Evolutionary conservation across 352 stramenopile genomes (phyloP).

Genomic region (Peronosclerospora sorghi): DNA sequence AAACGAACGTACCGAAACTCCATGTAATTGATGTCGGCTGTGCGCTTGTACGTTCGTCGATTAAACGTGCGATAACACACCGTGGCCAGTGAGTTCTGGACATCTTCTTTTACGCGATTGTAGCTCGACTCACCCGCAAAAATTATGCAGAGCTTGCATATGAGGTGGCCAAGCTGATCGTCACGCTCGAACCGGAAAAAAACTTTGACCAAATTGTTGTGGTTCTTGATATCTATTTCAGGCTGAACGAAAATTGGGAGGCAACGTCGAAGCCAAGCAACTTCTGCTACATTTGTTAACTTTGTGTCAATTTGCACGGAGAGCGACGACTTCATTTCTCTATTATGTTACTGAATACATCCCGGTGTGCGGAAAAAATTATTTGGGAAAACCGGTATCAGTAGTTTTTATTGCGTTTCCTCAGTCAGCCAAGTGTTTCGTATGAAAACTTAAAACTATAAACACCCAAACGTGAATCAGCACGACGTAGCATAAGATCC

Average conservation of each 20-base stretch:
- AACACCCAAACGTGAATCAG: constrained; percentile 83
- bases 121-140: constrained; percentile 78
- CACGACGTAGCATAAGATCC: constrained; percentile 61
- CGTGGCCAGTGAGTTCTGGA: constrained; percentile 72
- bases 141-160: constrained; percentile 76
- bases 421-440: constrained; percentile 74
- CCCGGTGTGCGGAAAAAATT: too few relatives aligned
- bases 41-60: constrained; percentile 77
- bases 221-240: constrained; percentile 70
- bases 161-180: constrained; percentile 28
- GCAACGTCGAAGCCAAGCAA: constrained; percentile 68
- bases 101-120: constrained; percentile 56
- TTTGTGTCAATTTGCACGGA: constrained; percentile 13
- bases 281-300: constrained; percentile 28
- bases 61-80: constrained; percentile 80
- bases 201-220: constrained; percentile 73
- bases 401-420: constrained; percentile 61
- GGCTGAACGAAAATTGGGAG: constrained; percentile 79
- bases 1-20: constrained; percentile 42
- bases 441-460: constrained; percentile 81
- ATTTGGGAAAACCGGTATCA: too few relatives aligned
- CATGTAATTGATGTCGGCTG: constrained; percentile 86
- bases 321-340: too few relatives aligned
- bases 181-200: constrained; percentile 77
- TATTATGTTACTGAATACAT: too few relatives aligned